These are phyloP conservation scores for Neurospora tetraspora DNA, from an alignment of 495 filamentous ascomycete species.

Conservation along the genomic window DNA sequence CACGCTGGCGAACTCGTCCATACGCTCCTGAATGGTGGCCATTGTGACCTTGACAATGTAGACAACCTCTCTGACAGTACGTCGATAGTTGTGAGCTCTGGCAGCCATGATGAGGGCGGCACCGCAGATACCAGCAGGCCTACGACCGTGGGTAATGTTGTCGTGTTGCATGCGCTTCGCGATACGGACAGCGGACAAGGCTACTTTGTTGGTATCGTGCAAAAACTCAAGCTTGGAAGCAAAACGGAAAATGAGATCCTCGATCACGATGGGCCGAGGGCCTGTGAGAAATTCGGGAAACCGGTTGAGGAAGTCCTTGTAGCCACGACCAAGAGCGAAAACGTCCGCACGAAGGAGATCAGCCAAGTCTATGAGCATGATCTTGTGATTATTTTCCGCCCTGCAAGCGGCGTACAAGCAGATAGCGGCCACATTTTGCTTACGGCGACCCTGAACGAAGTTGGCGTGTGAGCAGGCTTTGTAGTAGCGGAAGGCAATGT, in stretches of 20 bases:
- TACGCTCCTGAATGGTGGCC: conserved; percentile 74
- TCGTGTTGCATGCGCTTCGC: conserved; percentile 88
- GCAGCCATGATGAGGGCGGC: conserved; percentile 90
- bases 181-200: conserved; percentile 73
- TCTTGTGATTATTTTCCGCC: conserved; percentile 44
- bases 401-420: conserved; percentile 84
- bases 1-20: conserved; percentile 81
- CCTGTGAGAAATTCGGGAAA: conserved; percentile 45
- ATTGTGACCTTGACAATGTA: conserved; percentile 94
- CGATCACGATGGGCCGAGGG: conserved; percentile 55
- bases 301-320: conserved; percentile 61
- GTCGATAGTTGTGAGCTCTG: conserved; percentile 93
- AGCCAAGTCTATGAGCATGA: conserved; percentile 92
- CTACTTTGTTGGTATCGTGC: conserved; percentile 62
- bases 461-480: conserved; percentile 65
- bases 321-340: conserved; percentile 78
- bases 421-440: conserved; percentile 70
- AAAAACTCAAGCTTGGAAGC: conserved; percentile 85
- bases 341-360: conserved; percentile 84
- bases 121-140: conserved; percentile 88
- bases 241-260: conserved; percentile 83
- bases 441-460: conserved; percentile 85
- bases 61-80: conserved; percentile 84
- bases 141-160: conserved; percentile 89
- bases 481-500: conserved; percentile 60